A percentile compares a stretch with the other conserved stretches of the same genome.
Conservation (phyloP, 768 basidiomycete genomes). For the Agaricus sinodeliciosus region DNA sequence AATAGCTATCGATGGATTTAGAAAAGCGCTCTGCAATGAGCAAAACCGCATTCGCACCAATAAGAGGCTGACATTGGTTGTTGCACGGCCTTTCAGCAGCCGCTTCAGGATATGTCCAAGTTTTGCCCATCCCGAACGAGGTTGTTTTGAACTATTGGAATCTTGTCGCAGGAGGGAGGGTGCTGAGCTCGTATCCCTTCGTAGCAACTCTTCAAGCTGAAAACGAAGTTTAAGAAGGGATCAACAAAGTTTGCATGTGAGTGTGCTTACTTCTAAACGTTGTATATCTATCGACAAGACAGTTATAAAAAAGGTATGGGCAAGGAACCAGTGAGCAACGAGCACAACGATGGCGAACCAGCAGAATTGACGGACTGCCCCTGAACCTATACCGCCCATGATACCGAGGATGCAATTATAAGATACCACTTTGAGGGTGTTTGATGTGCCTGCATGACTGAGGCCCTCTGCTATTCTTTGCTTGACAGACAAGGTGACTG, state of each 20-base stretch:
- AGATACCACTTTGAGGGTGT: slow-evolving; percentile 85
- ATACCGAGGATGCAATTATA: slow-evolving; percentile 78
- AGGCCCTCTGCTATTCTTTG: slow-evolving; percentile 89
- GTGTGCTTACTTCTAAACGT: slow-evolving; percentile 64
- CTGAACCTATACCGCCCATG: slow-evolving; percentile 66
- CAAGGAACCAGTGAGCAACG: slow-evolving; percentile 95
- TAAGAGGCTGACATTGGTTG: slow-evolving; percentile 75
- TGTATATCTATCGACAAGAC: slow-evolving; percentile 96
- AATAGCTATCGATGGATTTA: slow-evolving; percentile 46
- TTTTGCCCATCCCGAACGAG: slow-evolving; percentile 38
- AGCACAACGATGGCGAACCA: slow-evolving; percentile 90
- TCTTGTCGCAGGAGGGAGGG: slow-evolving; percentile 32
- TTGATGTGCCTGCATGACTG: slow-evolving; percentile 83
- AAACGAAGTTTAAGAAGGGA: slow-evolving; percentile 9
- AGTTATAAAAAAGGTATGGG: slow-evolving; percentile 93
- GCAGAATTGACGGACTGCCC: slow-evolving; percentile 89
- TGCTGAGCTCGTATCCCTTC: slow-evolving; percentile 56
- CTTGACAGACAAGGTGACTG: slow-evolving; percentile 83
- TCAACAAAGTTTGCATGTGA: background rate
- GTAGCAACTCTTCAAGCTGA: slow-evolving; percentile 80
- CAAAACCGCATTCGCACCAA: slow-evolving; percentile 40
- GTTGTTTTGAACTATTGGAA: slow-evolving; percentile 25
- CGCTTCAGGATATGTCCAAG: slow-evolving; percentile 33
- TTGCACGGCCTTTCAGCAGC: slow-evolving; percentile 58
- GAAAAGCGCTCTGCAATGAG: slow-evolving; percentile 10